Conservation (phyloP, 768 basidiomycete species). For the Strobilomyces echinocephalus region DNA sequence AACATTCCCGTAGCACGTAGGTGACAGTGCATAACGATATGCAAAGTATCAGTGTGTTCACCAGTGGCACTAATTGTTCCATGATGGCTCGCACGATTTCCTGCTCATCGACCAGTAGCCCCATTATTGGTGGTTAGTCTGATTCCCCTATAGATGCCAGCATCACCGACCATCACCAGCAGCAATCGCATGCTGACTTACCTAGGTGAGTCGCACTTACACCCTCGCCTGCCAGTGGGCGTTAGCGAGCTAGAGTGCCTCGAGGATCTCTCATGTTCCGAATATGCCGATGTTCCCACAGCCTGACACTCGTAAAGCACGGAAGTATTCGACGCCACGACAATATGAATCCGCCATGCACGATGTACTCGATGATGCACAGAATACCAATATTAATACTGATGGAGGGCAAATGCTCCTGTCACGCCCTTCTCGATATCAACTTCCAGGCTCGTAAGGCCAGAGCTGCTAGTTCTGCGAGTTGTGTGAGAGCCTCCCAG, state of each 20-base stretch:
- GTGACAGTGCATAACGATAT: slow-evolving; percentile 14
- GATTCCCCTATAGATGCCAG: background rate
- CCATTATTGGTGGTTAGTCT: slow-evolving; percentile 7
- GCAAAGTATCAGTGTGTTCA: slow-evolving; percentile 9
- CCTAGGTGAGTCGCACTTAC: background rate
- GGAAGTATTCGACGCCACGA: too few relatives aligned
- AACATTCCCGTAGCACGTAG: slow-evolving; percentile 12
- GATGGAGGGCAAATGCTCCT: too few relatives aligned
- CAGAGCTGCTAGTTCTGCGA: too few relatives aligned
- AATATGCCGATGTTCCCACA: too few relatives aligned
- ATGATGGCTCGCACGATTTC: slow-evolving; percentile 8
- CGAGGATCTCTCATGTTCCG: background rate
- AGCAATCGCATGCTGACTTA: background rate
- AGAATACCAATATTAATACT: too few relatives aligned
- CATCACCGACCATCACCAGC: background rate
- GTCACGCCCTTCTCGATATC: too few relatives aligned
- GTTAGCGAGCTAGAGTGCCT: background rate
- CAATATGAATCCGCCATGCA: too few relatives aligned
- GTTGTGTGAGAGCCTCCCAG: too few relatives aligned
- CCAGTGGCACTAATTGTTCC: slow-evolving; percentile 12
- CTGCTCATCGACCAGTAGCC: slow-evolving; percentile 17
- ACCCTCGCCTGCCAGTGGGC: background rate
- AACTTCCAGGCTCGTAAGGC: too few relatives aligned
- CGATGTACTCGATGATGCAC: too few relatives aligned
- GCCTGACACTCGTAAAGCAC: too few relatives aligned